phyloP scores from a whole-genome alignment of 176 grass and related monocot genomes.

The Oryza australiensis region DNA sequence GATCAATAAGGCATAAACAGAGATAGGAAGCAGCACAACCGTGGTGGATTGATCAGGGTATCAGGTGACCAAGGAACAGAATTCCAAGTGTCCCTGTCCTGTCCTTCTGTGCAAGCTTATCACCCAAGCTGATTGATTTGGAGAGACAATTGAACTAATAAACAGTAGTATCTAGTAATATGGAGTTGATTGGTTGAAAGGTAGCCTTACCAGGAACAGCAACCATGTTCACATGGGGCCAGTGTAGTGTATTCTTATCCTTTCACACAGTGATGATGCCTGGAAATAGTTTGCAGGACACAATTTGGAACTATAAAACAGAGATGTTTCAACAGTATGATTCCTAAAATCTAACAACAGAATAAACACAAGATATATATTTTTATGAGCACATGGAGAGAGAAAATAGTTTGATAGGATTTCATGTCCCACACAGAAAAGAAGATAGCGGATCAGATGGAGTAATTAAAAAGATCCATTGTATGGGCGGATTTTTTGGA shows the following conservation, averaged over 20 bases:
- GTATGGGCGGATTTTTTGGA: too few species aligned
- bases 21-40: not conserved
- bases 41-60: not conserved
- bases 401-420: too few species aligned
- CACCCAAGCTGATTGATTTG: not conserved
- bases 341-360: not conserved
- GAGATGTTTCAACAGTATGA: not conserved
- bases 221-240: not conserved
- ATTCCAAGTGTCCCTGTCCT: not conserved
- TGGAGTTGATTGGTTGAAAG: not conserved
- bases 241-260: not conserved
- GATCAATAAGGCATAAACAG: not conserved
- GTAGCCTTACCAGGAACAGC: not conserved
- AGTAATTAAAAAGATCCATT: too few species aligned
- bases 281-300: not conserved
- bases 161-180: not conserved
- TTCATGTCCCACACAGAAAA: too few species aligned
- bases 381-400: not conserved
- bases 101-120: not conserved
- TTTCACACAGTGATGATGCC: not conserved
- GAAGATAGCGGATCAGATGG: too few species aligned
- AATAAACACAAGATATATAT: not conserved
- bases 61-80: too few species aligned
- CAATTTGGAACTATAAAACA: not conserved
- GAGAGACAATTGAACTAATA: not conserved